Evolutionary conservation across 2,329 filamentous ascomycete species (phyloP).

Genomic region (Sphaerulina musiva): DNA sequence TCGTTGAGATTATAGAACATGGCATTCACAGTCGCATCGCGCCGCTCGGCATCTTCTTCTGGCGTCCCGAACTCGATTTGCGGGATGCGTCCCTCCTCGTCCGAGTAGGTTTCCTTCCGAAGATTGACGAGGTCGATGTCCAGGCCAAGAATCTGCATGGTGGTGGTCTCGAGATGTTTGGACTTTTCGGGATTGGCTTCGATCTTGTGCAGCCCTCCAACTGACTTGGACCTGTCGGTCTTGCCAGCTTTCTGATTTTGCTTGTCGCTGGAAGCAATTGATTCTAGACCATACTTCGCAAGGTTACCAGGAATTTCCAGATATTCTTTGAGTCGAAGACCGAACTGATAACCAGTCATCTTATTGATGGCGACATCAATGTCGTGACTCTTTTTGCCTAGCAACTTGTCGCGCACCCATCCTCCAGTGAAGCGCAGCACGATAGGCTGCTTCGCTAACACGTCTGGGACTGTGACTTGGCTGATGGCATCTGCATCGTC

Average conservation of each 20-base stretch:
- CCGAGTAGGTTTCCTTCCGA: conserved; percentile 80
- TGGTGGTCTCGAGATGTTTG: conserved; percentile 90
- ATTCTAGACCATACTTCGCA: conserved; percentile 52
- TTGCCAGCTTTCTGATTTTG: conserved; percentile 37
- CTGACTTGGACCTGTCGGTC: conserved; percentile 48
- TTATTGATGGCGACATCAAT: conserved; percentile 80
- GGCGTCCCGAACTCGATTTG: conserved; percentile 90
- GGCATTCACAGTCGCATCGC: conserved; percentile 91
- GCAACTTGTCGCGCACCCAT: conserved; percentile 80
- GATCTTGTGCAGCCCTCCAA: conserved; percentile 79
- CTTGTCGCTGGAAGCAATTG: conserved; percentile 33
- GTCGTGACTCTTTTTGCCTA: conserved; percentile 66
- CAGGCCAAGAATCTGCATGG: conserved; percentile 73
- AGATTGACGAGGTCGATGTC: conserved; percentile 94
- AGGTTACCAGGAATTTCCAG: conserved; percentile 56
- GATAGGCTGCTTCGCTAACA: conserved; percentile 42
- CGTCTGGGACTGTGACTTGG: conserved; percentile 37
- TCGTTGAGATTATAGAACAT: conserved; percentile 92
- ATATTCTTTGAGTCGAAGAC: conserved; percentile 61
- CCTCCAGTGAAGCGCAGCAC: conserved; percentile 74
- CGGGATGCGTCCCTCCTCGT: conserved; percentile 76
- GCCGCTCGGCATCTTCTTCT: conserved; percentile 77
- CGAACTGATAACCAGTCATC: conserved; percentile 75
- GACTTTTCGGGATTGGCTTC: conserved; percentile 91
- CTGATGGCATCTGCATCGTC: conserved; percentile 16